Base-by-base conservation (phyloP, 495 filamentous ascomycete genomes). In the Podospora sp. region DNA sequence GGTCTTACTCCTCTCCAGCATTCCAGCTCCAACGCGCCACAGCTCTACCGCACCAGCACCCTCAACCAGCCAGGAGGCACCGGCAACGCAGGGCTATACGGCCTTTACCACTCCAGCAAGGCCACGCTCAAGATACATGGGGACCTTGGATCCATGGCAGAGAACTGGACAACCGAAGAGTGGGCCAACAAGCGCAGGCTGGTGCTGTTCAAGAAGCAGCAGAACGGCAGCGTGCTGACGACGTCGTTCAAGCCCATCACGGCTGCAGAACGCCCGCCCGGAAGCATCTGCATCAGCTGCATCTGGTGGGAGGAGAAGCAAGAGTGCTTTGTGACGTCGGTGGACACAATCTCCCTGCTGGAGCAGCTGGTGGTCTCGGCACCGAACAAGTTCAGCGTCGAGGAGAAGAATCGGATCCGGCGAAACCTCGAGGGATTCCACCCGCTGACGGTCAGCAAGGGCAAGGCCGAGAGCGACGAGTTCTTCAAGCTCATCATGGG, bases 401-500 rank as follows among this genome's bases (percentile, higher is more conserved):
- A 97, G 74, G 95, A 98, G 81, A 98, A 97, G 86, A 99, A 99
- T 74, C 88, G 96, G 49, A 98, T 99, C 71, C 88, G 95, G 12
- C 86, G 95, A 53, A 99, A 99, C 73, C 82, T 99, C 59, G 96
- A 99, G 73, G 92, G 92, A 0, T 97, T 95, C 81, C 86, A 89
- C 16, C 94, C 96, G 8, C 74, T 90, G 65, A 99, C 95, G 0
- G 92, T 98, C 16, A 96, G 92, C 40, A 99, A 99, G 75, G 87
- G 88, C 62, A 97, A 97, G 79, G 72, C 86, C 1, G 94, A 98
- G 53, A 96, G 90, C 72, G 94, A 97, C 76, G 91, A 93, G 52
- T 97, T 98, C 80, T 98, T 98, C 87, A 97, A 97, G 80, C 82
- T 97, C 67, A 97, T 99, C 78, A 98, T 99, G 96, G 90, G 87